These are phyloP conservation scores for Blepharisma stoltei DNA, from an alignment of 73 alveolate genomes.

Conservation along the genomic window DNA sequence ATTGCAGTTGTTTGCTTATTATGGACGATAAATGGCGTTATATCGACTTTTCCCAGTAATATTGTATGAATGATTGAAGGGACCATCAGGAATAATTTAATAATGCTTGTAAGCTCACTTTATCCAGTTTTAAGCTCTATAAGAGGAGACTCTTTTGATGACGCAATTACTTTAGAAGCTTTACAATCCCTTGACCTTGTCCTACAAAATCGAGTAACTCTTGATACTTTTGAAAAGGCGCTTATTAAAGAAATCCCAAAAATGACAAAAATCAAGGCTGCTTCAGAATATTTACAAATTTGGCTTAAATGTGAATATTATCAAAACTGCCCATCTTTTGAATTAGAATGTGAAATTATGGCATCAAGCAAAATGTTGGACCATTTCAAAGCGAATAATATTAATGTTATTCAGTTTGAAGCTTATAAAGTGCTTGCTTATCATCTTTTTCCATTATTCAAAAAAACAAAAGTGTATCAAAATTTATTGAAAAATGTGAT, in stretches of 20 bases:
- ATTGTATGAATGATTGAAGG: slow-evolving; percentile 2
- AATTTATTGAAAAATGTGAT: not conserved
- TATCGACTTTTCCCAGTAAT: not conserved
- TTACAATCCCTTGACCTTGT: slow-evolving; percentile 2
- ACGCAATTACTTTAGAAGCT: slow-evolving; percentile 7
- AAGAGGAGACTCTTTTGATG: slow-evolving; percentile 18
- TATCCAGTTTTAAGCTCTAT: slow-evolving; percentile 11
- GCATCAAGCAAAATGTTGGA: not conserved
- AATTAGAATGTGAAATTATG: not conserved
- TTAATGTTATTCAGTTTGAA: not conserved
- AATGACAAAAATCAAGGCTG: not conserved
- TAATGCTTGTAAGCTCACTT: not conserved
- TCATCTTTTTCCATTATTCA: slow-evolving; percentile 10
- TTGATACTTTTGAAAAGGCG: slow-evolving; percentile 9
- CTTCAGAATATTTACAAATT: not conserved
- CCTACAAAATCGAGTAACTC: not conserved
- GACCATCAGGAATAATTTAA: slow-evolving; percentile 2
- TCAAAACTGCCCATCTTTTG: not conserved
- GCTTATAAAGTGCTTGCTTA: not conserved
- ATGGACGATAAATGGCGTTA: slow-evolving; percentile 1
- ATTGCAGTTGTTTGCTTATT: not conserved
- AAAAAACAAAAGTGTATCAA: not conserved
- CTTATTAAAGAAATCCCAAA: not conserved
- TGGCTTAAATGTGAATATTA: slow-evolving; percentile 26
- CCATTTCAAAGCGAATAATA: not conserved